phyloP scores from a whole-genome alignment of 2,329 filamentous ascomycete genomes.

The Ceratocystis albifundus region DNA sequence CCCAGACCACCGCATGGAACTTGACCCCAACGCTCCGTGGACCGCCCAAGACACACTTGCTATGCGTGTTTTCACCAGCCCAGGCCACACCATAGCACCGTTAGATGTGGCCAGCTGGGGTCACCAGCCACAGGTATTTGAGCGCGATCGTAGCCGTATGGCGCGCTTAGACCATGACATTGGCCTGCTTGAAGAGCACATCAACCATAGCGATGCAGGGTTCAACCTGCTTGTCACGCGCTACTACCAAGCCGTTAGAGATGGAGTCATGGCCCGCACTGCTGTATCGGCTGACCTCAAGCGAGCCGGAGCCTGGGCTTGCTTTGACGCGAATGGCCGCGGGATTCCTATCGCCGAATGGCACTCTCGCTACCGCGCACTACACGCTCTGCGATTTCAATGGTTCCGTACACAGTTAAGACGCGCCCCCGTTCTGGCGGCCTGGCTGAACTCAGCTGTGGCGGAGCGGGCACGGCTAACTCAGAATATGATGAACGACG shows the following conservation, averaged over 20 bases:
- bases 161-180: conserved; percentile 26
- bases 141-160: conserved; percentile 7
- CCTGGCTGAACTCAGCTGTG: not conserved
- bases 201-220: conserved; percentile 25
- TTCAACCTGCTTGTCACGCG: conserved; percentile 25
- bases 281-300: conserved; percentile 17
- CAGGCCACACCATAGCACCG: conserved; percentile 9
- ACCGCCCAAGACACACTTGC: conserved; percentile 8
- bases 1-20: conserved; percentile 11
- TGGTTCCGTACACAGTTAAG: conserved; percentile 13
- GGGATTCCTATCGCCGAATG: conserved; percentile 20
- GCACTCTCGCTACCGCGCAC: conserved; percentile 25
- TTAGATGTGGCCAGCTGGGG: conserved; percentile 8
- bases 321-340: not conserved
- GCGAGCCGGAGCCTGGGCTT: conserved; percentile 23
- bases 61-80: conserved; percentile 14
- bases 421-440: not conserved
- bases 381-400: conserved; percentile 18
- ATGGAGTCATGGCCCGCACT: conserved; percentile 13
- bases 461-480: not conserved
- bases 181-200: conserved; percentile 25
- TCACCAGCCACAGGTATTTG: conserved; percentile 4
- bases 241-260: conserved; percentile 27
- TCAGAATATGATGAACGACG: not conserved
- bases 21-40: not conserved